A percentile compares a stretch with the other conserved stretches of the same genome.
phyloP scores from a whole-genome alignment of 2,329 filamentous ascomycete species.

The Beauveria sp. region DNA sequence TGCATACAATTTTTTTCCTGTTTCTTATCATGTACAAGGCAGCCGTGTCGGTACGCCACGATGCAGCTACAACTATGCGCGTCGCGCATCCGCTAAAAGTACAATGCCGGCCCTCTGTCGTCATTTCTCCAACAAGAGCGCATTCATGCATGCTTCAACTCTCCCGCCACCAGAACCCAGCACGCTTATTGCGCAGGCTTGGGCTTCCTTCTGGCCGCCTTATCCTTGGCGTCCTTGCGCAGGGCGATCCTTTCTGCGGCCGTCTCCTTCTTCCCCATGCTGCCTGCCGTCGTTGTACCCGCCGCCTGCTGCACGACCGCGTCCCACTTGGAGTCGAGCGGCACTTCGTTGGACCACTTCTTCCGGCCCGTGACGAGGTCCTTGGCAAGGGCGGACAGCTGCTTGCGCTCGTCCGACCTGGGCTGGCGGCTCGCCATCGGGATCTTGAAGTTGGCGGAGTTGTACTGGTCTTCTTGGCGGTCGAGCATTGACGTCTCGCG shows the following conservation, averaged over 20 bases:
- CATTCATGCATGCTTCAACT: background rate
- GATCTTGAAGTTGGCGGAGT: constrained; percentile 26
- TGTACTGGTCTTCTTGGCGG: constrained; percentile 27
- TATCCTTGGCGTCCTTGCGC: constrained; percentile 1
- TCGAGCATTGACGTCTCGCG: constrained; percentile 40
- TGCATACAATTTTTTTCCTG: constrained; percentile 3
- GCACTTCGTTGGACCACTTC: constrained; percentile 48
- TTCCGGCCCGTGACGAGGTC: constrained; percentile 52
- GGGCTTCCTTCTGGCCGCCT: background rate
- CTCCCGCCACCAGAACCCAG: background rate
- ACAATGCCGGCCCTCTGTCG: constrained; percentile 1
- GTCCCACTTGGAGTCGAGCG: constrained; percentile 41
- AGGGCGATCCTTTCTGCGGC: constrained; percentile 17
- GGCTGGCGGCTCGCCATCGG: constrained; percentile 34
- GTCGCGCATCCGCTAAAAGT: constrained; percentile 11
- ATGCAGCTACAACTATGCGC: constrained; percentile 13
- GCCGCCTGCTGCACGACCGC: constrained; percentile 19
- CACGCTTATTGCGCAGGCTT: constrained; percentile 1
- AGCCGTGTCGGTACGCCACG: constrained; percentile 2
- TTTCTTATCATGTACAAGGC: constrained; percentile 18
- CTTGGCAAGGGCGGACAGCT: constrained; percentile 56
- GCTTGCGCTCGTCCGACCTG: constrained; percentile 32
- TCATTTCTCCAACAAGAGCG: background rate
- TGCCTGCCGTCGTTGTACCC: constrained; percentile 9
- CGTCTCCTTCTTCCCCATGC: constrained; percentile 8